Conservation (phyloP, 345 rosid species). For the Heritiera fomes region DNA sequence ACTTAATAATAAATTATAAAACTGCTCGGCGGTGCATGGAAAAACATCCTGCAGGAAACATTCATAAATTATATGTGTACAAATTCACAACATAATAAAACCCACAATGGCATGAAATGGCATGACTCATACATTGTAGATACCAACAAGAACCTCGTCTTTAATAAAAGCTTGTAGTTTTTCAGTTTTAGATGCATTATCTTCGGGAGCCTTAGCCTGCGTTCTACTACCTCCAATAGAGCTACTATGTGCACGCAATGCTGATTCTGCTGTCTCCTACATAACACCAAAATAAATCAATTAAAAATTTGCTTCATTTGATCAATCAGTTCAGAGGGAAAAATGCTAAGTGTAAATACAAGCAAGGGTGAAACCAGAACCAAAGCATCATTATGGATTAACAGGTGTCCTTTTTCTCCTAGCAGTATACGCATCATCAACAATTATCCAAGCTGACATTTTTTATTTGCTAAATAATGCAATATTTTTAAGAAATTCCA, state of each 20-base stretch:
- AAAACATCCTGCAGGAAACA: conserved; percentile 60
- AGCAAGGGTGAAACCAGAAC: not conserved
- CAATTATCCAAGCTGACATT: too few relatives aligned
- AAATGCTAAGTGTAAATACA: not conserved
- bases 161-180: conserved; percentile 70
- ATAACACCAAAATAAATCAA: conserved; percentile 28
- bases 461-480: too few relatives aligned
- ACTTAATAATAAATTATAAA: conserved; percentile 56
- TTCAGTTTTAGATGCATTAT: conserved; percentile 47
- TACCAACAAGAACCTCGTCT: conserved; percentile 80
- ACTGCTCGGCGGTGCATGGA: conserved; percentile 75
- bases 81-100: conserved; percentile 13
- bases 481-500: too few relatives aligned
- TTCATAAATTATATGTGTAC: conserved; percentile 21
- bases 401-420: too few relatives aligned
- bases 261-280: conserved; percentile 87
- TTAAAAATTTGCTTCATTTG: not conserved
- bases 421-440: too few relatives aligned
- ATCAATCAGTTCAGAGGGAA: not conserved
- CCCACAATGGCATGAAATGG: conserved; percentile 17
- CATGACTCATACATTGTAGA: conserved; percentile 55
- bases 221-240: conserved; percentile 62
- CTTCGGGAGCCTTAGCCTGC: conserved; percentile 49
- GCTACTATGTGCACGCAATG: conserved; percentile 90
- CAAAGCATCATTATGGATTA: not conserved